Base-by-base conservation (phyloP, 2,329 filamentous ascomycete species). In the Esteya vermicola region DNA sequence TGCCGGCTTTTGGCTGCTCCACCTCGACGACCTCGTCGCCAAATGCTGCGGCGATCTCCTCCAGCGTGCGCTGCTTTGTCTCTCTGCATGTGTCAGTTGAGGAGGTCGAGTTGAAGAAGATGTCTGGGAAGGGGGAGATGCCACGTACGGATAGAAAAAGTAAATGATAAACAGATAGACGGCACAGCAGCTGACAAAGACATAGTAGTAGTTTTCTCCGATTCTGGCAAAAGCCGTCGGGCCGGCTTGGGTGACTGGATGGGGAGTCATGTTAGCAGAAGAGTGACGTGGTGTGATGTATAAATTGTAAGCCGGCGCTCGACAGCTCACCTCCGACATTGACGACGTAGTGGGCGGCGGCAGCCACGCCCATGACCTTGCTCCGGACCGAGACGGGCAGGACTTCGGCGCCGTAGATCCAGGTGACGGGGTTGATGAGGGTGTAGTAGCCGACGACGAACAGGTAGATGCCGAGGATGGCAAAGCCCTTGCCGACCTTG, bases 181-280 rank as follows among this genome's bases (percentile, higher is more conserved):
- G 1, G 55, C 21, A 2, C 65, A 64, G 47, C 69, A 74, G 6
- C 48, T 63, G 2, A 73, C 68, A 44, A 75, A 75, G 16, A 75
- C 70, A 44, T 74, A 75, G 51, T 75, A 75, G 51, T 74, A 75
- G 46, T 73, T 75, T 47, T 75, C 63, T n/a, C 60, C 51, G 39
- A 75, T 75, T 33, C 62, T 71, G 13, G 66, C 65, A 47, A 75
- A 73, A 0, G 70, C 70, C 38, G 60, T 70, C 0, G 70, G 70
- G 0, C 69, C 70, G 7, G 67, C 67, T 51, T 71, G 65, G 38
- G 67, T 71, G 47, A 70, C 59, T 56, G 38, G n/a, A n/a, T n/a
- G n/a, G n/a, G n/a, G n/a, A n/a, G n/a, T n/a, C n/a, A n/a, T n/a
- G n/a, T n/a, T n/a, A n/a, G n/a, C n/a, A n/a, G n/a, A n/a, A n/a